A percentile compares a stretch with the other conserved stretches of the same genome.
phyloP scores from a whole-genome alignment of 2,329 filamentous ascomycete genomes.

The Furcasterigmium sp. region DNA sequence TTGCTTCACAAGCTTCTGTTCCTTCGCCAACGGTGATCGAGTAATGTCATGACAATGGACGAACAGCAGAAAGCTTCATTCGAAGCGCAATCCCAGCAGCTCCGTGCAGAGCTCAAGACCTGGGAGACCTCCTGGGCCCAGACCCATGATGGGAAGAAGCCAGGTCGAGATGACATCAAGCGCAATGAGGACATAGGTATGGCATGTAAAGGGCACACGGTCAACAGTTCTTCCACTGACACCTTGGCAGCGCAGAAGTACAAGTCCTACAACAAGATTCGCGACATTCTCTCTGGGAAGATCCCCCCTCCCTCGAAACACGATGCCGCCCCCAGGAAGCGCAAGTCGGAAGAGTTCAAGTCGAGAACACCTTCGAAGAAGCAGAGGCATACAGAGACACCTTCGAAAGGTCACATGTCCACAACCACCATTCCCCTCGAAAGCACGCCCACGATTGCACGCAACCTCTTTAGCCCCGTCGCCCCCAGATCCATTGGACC shows the following conservation, averaged over 20 bases:
- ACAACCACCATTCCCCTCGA: conserved; percentile 32
- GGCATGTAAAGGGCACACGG: conserved; percentile 12
- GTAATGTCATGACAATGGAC: conserved; percentile 34
- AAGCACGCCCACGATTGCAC: conserved; percentile 50
- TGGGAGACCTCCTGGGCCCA: conserved; percentile 68
- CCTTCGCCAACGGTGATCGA: too few species aligned
- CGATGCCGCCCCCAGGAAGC: conserved; percentile 31
- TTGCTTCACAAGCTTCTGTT: too few species aligned
- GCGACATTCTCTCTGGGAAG: conserved; percentile 54
- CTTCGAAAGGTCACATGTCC: conserved; percentile 32
- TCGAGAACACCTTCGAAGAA: conserved; percentile 48
- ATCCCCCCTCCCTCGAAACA: conserved; percentile 32
- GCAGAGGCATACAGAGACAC: conserved; percentile 39
- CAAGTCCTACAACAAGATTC: conserved; percentile 66
- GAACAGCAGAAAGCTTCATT: conserved; percentile 35
- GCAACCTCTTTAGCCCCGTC: conserved; percentile 55
- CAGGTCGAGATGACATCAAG: conserved; percentile 71
- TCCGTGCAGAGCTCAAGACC: conserved; percentile 66
- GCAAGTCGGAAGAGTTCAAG: conserved; percentile 27
- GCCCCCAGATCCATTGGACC: conserved; percentile 63
- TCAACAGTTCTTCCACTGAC: background rate
- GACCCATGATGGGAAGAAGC: conserved; percentile 61
- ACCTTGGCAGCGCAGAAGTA: conserved; percentile 59
- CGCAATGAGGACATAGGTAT: conserved; percentile 65
- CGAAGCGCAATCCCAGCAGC: conserved; percentile 43